Percentiles rank a stretch among this genome's conserved stretches.
Conservation (phyloP, 2,329 filamentous ascomycete species). For the Exophiala spinifera region DNA sequence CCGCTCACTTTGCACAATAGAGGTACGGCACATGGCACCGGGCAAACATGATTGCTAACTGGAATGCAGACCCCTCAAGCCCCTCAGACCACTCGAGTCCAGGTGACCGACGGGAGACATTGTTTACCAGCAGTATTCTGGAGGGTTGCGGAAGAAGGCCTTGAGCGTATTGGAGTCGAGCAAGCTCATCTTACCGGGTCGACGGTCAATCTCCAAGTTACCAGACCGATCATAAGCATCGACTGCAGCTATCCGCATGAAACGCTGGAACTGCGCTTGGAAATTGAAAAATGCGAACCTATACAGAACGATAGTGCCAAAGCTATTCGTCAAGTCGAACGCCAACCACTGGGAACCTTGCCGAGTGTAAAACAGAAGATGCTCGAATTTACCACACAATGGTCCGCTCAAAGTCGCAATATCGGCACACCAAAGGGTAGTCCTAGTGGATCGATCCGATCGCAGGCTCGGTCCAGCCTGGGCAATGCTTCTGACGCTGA, state of each 20-base stretch:
- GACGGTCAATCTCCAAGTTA: constrained; percentile 2
- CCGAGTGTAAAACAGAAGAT: constrained; percentile 3
- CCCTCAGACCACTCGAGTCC: not conserved
- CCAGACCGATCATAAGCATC: constrained; percentile 4
- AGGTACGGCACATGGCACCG: not conserved
- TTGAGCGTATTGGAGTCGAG: not conserved
- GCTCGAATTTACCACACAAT: not conserved
- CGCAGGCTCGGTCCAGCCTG: constrained; percentile 5
- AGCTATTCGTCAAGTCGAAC: not conserved
- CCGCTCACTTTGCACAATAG: not conserved
- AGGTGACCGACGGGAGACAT: constrained; percentile 14
- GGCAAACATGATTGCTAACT: not conserved
- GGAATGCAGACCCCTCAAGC: not conserved
- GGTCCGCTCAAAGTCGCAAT: not conserved
- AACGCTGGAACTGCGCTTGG: constrained; percentile 4
- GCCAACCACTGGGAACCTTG: constrained; percentile 1
- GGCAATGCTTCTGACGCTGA: not conserved
- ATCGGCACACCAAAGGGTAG: not conserved
- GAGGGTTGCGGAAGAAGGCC: not conserved
- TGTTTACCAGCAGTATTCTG: constrained; percentile 6
- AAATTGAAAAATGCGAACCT: not conserved
- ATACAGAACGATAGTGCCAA: not conserved
- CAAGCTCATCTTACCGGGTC: not conserved
- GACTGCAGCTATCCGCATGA: constrained; percentile 1
- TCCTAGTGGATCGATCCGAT: constrained; percentile 9